These are phyloP conservation scores for Ophiosphaerella korrae DNA, from an alignment of 2,329 filamentous ascomycete species.

Conservation along the genomic window DNA sequence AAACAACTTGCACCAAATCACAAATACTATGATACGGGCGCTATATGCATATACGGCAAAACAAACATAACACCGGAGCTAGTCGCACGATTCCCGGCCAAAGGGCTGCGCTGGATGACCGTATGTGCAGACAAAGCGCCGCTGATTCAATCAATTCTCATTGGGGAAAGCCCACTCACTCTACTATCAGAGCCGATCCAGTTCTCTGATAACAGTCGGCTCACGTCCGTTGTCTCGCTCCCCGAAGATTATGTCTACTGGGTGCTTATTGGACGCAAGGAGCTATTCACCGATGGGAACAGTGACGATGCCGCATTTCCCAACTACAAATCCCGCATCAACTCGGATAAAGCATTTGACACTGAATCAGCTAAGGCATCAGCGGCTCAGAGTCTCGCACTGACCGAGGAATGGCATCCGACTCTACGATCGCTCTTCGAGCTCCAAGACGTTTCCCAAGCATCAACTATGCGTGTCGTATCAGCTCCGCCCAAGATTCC, in stretches of 20 bases:
- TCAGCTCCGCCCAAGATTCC: constrained; percentile 41
- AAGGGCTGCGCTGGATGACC: constrained; percentile 29
- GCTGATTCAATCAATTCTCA: constrained; percentile 12
- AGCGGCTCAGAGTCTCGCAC: constrained; percentile 8
- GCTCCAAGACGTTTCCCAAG: constrained; percentile 27
- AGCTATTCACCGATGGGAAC: constrained; percentile 6
- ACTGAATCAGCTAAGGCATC: constrained; percentile 2
- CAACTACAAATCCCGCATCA: background rate
- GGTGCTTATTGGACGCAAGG: constrained; percentile 30
- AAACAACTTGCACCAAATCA: constrained; percentile 32
- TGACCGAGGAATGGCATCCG: constrained; percentile 21
- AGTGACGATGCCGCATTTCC: background rate
- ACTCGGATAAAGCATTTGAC: background rate
- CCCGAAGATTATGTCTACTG: constrained; percentile 45
- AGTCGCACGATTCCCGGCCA: constrained; percentile 10
- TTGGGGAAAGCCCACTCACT: constrained; percentile 20
- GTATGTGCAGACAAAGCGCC: constrained; percentile 22
- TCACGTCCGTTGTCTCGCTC: background rate
- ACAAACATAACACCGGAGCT: constrained; percentile 39
- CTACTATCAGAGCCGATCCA: constrained; percentile 30
- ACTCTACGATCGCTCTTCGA: constrained; percentile 15
- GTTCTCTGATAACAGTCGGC: constrained; percentile 15
- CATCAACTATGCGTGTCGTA: constrained; percentile 41
- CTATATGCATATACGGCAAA: constrained; percentile 50
- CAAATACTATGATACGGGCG: constrained; percentile 45